These are phyloP conservation scores for Nissolia schottii DNA, from an alignment of 306 rosid genomes.

Conservation along the genomic window DNA sequence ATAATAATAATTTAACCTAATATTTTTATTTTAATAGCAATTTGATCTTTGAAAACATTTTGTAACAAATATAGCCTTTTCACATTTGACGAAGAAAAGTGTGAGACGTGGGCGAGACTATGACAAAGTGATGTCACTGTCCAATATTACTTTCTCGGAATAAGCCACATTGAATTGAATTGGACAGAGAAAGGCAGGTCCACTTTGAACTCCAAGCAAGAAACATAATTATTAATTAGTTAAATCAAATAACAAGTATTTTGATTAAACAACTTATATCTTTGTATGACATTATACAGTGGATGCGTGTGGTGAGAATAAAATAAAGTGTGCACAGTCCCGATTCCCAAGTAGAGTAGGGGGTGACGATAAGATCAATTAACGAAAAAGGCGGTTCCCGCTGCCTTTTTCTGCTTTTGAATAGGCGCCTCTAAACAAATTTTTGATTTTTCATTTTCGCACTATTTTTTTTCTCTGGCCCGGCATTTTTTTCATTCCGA, in stretches of 20 bases:
- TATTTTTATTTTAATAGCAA: too few species aligned
- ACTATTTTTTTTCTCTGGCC: too few species aligned
- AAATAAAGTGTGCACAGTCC: neutral
- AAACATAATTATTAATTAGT: neutral
- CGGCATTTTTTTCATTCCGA: too few species aligned
- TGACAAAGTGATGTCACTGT: neutral
- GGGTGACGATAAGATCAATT: neutral
- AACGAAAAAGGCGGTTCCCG: neutral
- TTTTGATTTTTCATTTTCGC: constrained; percentile 3
- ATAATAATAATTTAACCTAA: too few species aligned
- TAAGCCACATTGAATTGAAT: neutral
- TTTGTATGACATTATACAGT: neutral
- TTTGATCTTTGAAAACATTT: too few species aligned
- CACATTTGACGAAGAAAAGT: neutral
- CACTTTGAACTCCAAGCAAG: neutral
- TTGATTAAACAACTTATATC: neutral
- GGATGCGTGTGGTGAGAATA: neutral
- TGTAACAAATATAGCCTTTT: neutral
- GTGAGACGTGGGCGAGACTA: neutral
- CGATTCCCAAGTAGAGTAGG: neutral
- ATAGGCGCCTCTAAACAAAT: neutral
- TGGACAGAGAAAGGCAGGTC: neutral
- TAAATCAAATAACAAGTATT: neutral
- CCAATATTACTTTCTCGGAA: neutral
- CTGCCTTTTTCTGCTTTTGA: neutral